phyloP scores from a whole-genome alignment of 148 eudicot genomes.

The Cornus suecica region DNA sequence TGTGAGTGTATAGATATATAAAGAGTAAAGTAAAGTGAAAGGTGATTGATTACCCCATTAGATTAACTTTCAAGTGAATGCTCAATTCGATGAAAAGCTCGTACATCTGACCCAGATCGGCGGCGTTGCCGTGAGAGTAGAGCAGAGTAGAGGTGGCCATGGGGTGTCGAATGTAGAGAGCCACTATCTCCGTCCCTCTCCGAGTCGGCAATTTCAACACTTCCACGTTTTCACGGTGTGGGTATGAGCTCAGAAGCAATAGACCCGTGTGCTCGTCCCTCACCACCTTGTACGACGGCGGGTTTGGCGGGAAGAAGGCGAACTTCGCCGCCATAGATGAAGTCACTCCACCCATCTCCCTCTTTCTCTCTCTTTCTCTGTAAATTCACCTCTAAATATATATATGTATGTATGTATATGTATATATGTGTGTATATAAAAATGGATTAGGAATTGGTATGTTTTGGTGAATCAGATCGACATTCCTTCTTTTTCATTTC shows the following conservation, averaged over 20 bases:
- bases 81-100: constrained; percentile 68
- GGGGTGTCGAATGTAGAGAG: constrained; percentile 61
- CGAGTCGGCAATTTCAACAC: constrained; percentile 52
- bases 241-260: constrained; percentile 51
- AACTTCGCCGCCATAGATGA: constrained; percentile 87
- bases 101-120: constrained; percentile 80
- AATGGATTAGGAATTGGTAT: not conserved
- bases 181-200: constrained; percentile 57
- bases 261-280: constrained; percentile 52
- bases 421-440: too few relatives aligned
- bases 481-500: constrained; percentile 1
- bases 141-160: constrained; percentile 65
- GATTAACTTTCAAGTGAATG: constrained; percentile 63
- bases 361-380: not conserved
- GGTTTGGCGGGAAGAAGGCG: constrained; percentile 79
- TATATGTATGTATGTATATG: too few relatives aligned
- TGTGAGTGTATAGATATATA: not conserved
- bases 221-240: constrained; percentile 75
- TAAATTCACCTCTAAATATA: too few relatives aligned
- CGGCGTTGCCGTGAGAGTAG: constrained; percentile 79
- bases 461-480: constrained; percentile 4
- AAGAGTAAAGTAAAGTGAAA: not conserved
- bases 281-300: constrained; percentile 67
- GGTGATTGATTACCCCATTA: constrained; percentile 44
- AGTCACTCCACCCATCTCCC: constrained; percentile 70